Evolutionary conservation across 2,329 filamentous ascomycete genomes (phyloP).

Genomic region (Fusarium cyanostomum): DNA sequence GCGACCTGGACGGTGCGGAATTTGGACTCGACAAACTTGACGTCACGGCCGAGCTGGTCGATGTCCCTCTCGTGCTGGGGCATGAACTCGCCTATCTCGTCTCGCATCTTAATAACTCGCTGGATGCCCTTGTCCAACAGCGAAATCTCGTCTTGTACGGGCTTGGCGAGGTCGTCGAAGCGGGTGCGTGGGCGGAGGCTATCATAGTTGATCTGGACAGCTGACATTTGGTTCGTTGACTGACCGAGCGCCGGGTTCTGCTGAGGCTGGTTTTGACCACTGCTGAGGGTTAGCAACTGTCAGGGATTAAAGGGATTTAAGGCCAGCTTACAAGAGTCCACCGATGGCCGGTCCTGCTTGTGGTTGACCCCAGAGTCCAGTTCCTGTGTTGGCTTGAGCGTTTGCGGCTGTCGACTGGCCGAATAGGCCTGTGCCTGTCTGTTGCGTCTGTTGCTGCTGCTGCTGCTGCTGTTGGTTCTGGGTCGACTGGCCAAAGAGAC

Average conservation of each 20-base stretch:
- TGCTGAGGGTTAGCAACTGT: slow-evolving; percentile 36
- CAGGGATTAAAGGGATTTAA: background rate
- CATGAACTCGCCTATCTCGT: slow-evolving; percentile 77
- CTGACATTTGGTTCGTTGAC: slow-evolving; percentile 66
- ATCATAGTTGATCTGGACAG: slow-evolving; percentile 80
- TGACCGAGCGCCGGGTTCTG: slow-evolving; percentile 39
- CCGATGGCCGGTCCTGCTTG: slow-evolving; percentile 46
- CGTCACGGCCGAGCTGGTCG: slow-evolving; percentile 57
- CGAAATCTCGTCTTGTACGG: slow-evolving; percentile 81
- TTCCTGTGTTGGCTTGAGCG: slow-evolving; percentile 37
- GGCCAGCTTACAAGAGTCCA: slow-evolving; percentile 47
- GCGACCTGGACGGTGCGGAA: slow-evolving; percentile 57
- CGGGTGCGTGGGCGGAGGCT: slow-evolving; percentile 88
- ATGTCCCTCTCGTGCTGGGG: slow-evolving; percentile 63
- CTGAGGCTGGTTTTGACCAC: slow-evolving; percentile 45
- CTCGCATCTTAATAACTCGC: slow-evolving; percentile 79
- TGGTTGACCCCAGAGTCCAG: slow-evolving; percentile 49
- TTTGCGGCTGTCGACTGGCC: slow-evolving; percentile 35
- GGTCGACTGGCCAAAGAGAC: slow-evolving; percentile 41
- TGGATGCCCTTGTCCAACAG: slow-evolving; percentile 83
- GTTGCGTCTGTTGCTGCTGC: slow-evolving; percentile 29
- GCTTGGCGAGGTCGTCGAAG: slow-evolving; percentile 87
- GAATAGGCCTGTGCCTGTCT: slow-evolving; percentile 43
- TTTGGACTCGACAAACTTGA: slow-evolving; percentile 61
- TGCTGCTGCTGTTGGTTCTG: slow-evolving; percentile 33